Conservation (phyloP, 768 basidiomycete species). For the Rhizopogon vinicolor region DNA sequence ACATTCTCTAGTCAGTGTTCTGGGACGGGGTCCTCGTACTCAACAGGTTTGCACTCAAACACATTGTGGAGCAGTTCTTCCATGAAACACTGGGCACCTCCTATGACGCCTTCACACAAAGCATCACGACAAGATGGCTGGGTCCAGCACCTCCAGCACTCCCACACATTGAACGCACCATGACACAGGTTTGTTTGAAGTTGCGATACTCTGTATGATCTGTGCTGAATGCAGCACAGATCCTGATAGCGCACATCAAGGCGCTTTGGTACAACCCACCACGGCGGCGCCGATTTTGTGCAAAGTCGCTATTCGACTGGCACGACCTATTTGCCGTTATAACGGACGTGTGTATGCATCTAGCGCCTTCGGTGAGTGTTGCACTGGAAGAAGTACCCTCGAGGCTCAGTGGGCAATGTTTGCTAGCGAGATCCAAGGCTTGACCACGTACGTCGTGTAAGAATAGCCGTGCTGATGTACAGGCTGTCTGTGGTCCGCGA, state of each 20-base stretch:
- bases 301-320: slow-evolving; percentile 63
- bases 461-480: slow-evolving; percentile 49
- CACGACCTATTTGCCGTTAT: slow-evolving; percentile 55
- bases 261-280: slow-evolving; percentile 67
- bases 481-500: slow-evolving; percentile 60
- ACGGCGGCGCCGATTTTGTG: slow-evolving; percentile 58
- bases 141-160: slow-evolving; percentile 34
- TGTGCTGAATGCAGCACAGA: slow-evolving; percentile 30
- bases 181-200: slow-evolving; percentile 28
- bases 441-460: slow-evolving; percentile 38
- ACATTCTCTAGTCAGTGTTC: slow-evolving; percentile 44
- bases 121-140: slow-evolving; percentile 34
- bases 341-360: slow-evolving; percentile 13
- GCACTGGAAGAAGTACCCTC: neutral
- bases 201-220: neutral
- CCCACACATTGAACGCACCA: slow-evolving; percentile 33
- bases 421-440: slow-evolving; percentile 11
- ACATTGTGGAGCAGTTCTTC: slow-evolving; percentile 64
- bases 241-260: slow-evolving; percentile 53
- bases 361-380: slow-evolving; percentile 14
- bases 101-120: slow-evolving; percentile 42
- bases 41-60: slow-evolving; percentile 42
- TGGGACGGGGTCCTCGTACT: slow-evolving; percentile 54
- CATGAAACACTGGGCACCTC: slow-evolving; percentile 54
- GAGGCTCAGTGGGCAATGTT: neutral